Evolutionary conservation across 768 basidiomycete species (phyloP), one percentile per base, ranked within the genome.

Genomic region (Calocera viscosa): DNA sequence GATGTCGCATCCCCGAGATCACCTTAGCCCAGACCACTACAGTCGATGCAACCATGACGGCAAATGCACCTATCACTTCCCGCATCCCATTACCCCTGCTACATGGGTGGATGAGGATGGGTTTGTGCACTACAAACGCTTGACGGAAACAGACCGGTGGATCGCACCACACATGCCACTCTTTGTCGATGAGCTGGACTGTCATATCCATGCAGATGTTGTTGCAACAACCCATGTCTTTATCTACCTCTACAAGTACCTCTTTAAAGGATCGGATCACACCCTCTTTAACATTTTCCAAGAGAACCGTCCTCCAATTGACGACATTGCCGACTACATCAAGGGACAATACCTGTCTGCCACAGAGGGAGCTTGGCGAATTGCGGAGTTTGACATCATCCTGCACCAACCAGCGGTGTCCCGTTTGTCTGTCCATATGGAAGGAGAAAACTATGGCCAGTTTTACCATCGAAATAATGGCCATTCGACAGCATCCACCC

Each of bases 251-350:
- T 69, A 65, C 68, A 70, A 70, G 63, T 70, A 70, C 63, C 64
- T 70, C 22, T 67, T 68, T 66, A 70, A 70, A 63, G 70, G 70
- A 12, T 8, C 39, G 1, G 68, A 69, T 35, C 38, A 64, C 14
- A 64, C 63, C 2, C 67, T 49, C 7, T 69, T 65, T 35, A 32
- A 16, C 49, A 63, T 69, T 34, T 28, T 65, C 5, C 66, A 24
- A 8, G 65, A 68, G 12, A n/a, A 26, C 1, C 30, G 26, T 16
- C 14, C 53, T 30, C 14, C 53, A 2, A 32, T 67, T 3, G 47
- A 78, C 64, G 77, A 80, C 49, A 77, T 80, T 39, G 71, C 74
- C 24, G 76, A 80, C 3, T 78, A 69, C 28, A 74, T 74, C 74
- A 72, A 74, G n/a, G 78, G 67, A 0, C 70, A 74, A 0, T 79